Evolutionary conservation across 371 early-diverging fungal species (phyloP), one percentile per base, ranked within the genome.

Genomic region (Actinomortierella ambigua): DNA sequence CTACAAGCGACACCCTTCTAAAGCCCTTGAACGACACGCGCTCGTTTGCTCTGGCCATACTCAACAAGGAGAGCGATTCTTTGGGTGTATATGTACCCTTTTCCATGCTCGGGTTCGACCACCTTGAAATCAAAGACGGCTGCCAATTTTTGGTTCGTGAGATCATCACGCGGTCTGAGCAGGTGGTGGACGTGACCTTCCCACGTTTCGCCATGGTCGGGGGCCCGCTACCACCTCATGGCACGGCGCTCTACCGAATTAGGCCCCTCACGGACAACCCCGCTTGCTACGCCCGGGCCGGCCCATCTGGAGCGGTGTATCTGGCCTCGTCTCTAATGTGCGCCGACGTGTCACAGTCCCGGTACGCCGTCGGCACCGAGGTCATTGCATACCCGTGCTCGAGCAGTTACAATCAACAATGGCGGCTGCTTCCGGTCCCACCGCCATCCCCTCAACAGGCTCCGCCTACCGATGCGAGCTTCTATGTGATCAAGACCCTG

Each of bases 271-370:
- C 59, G 13, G 34, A 53, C 13, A 20, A 28, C 0, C 39, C 61
- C 18, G 46, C 57, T 27, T 70, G 71, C 39, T 46, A 40, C 20
- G 29, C 62, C 0, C 34, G 34, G 4, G 55, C 59, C 1, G 46
- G 58, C 15, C 65, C 65, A 28, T 65, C 71, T 14, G 71, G 71
- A 0, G 29, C 54, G 11, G 53, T 70, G 11, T 70, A 65, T 39
- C 50, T 70, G 48, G 65, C 71, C 17, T 70, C 71, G 18, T 62
- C 71, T 0, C 49, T 65, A 14, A 58, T 70, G 8, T 70, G 71
- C 41, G 40, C 61, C 27, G 71, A 61, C 4, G 52, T 61, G 34
- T 50, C 47, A n/a, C 42, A 59, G 18, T 53, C 61, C 15, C 44
- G 24, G 7, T 48, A 46, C 2, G 7, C 41, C 4, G 55, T 58